phyloP scores from a whole-genome alignment of 2,329 filamentous ascomycete genomes.

The Colletotrichum shisoi region DNA sequence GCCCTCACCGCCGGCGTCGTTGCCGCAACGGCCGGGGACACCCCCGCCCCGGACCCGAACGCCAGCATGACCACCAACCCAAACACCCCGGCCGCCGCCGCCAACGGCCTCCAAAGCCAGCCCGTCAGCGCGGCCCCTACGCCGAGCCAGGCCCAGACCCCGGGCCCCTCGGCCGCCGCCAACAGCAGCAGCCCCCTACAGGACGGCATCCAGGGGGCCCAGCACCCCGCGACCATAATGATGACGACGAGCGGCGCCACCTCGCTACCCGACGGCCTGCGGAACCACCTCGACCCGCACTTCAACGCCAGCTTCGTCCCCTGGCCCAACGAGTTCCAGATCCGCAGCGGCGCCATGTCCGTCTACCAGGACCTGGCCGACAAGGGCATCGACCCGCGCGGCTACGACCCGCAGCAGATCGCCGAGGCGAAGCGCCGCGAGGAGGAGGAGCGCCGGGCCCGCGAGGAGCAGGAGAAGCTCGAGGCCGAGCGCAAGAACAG shows the following conservation, averaged over 20 bases:
- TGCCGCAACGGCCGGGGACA: conserved; percentile 38
- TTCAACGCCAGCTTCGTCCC: conserved; percentile 72
- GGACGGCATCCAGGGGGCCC: conserved; percentile 43
- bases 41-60: conserved; percentile 35
- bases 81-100: conserved; percentile 20
- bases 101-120: conserved; percentile 37
- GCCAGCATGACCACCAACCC: conserved; percentile 32
- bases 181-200: conserved; percentile 41
- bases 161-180: conserved; percentile 35
- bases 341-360: conserved; percentile 73
- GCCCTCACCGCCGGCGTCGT: conserved; percentile 55
- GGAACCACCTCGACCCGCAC: conserved; percentile 63
- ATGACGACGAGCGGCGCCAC: conserved; percentile 46
- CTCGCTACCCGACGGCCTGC: conserved; percentile 59
- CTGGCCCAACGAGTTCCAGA: conserved; percentile 77
- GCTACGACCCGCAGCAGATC: conserved; percentile 65
- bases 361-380: conserved; percentile 69
- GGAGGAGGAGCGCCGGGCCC: conserved; percentile 55
- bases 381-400: conserved; percentile 67
- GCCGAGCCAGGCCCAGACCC: conserved; percentile 40
- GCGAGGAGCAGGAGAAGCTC: conserved; percentile 50
- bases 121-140: conserved; percentile 42
- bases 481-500: conserved; percentile 57
- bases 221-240: conserved; percentile 39
- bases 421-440: conserved; percentile 60